These are phyloP conservation scores for Boletus patriciae DNA, from an alignment of 768 basidiomycete species.

Conservation along the genomic window DNA sequence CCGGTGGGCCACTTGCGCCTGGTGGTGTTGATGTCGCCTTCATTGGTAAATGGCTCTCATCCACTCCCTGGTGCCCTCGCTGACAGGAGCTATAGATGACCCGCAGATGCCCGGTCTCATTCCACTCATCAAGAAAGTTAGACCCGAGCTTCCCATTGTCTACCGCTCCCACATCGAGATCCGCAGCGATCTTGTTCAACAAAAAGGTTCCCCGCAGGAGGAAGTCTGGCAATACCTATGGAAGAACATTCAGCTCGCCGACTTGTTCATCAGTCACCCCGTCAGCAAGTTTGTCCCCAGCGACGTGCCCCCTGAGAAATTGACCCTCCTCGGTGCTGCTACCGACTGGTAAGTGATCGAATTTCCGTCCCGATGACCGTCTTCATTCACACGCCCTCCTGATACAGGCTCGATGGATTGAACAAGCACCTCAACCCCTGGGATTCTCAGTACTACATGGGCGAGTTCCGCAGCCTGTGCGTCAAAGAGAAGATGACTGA, in stretches of 20 bases:
- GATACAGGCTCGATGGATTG: conserved; percentile 79
- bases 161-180: conserved; percentile 97
- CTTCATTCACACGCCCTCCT: conserved; percentile 1
- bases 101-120: conserved; percentile 95
- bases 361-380: conserved; percentile 6
- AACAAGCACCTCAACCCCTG: conserved; percentile 84
- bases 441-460: conserved; percentile 89
- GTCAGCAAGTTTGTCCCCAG: conserved; percentile 93
- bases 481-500: conserved; percentile 78
- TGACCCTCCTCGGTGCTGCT: conserved; percentile 76
- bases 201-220: conserved; percentile 78
- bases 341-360: conserved; percentile 70
- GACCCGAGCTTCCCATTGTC: conserved; percentile 84
- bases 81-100: conserved; percentile 53
- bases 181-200: conserved; percentile 82
- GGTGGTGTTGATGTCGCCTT: conserved; percentile 88
- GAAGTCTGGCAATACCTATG: conserved; percentile 95
- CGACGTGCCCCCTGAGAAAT: conserved; percentile 70
- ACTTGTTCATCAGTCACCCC: conserved; percentile 93
- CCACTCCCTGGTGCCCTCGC: conserved; percentile 1
- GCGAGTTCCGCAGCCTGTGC: conserved; percentile 79
- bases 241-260: conserved; percentile 87
- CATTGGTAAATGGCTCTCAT: conserved; percentile 55
- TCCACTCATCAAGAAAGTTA: conserved; percentile 82
- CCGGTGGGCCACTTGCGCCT: conserved; percentile 79